Conservation (phyloP, 257 asterid genomes). For the Plantago ovata region DNA sequence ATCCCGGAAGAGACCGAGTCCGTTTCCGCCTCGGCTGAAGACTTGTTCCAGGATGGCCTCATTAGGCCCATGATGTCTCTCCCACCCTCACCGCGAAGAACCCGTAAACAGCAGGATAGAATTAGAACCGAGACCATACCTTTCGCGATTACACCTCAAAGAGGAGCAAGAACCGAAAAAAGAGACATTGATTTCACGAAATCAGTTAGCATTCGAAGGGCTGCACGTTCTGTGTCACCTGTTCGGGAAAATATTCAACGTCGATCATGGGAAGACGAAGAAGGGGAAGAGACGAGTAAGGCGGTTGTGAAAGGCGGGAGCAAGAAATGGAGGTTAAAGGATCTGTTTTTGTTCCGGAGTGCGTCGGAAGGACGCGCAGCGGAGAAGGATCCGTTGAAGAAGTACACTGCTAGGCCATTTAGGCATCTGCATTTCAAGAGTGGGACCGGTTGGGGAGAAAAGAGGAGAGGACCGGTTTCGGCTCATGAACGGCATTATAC, state of each 20-base stretch:
- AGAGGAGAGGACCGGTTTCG: slow-evolving; percentile 44
- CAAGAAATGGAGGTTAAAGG: slow-evolving; percentile 44
- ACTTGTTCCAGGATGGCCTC: slow-evolving; percentile 73
- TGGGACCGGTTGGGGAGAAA: slow-evolving; percentile 32
- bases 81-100: slow-evolving; percentile 25
- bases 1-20: slow-evolving; percentile 34
- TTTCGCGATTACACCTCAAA: slow-evolving; percentile 8
- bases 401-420: slow-evolving; percentile 29
- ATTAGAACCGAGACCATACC: slow-evolving; percentile 2
- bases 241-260: slow-evolving; percentile 32
- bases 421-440: not conserved
- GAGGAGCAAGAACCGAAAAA: slow-evolving; percentile 28
- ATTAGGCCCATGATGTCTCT: slow-evolving; percentile 41
- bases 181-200: slow-evolving; percentile 9
- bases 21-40: slow-evolving; percentile 58
- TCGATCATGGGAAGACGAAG: slow-evolving; percentile 44
- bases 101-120: slow-evolving; percentile 1
- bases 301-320: slow-evolving; percentile 21
- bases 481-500: slow-evolving; percentile 79
- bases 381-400: slow-evolving; percentile 41
- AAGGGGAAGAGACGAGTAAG: slow-evolving; percentile 29
- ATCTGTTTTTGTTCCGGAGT: slow-evolving; percentile 41
- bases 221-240: slow-evolving; percentile 67
- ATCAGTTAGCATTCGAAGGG: slow-evolving; percentile 42
- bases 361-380: slow-evolving; percentile 51